Evolutionary conservation across 805 yeast genomes (phyloP), one percentile per base, ranked within the genome.

Genomic region (Saccharomycopsis schoenii): DNA sequence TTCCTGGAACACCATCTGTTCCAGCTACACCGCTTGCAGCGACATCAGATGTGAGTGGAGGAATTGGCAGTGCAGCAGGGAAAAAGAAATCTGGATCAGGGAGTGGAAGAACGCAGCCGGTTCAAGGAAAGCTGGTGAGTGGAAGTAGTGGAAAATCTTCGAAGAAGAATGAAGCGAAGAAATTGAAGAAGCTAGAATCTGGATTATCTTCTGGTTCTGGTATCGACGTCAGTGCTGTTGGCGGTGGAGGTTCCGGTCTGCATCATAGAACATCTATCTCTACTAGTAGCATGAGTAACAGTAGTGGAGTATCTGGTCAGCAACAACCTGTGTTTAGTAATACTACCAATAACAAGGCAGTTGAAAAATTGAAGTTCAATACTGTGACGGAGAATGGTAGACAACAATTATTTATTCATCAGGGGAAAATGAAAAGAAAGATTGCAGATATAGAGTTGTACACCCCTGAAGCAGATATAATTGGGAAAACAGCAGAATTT

Each of bases 71-170:
- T 43, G 67, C 36, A 68, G 71, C 36, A 66, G 21, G 62, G 71
- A 54, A 68, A 72, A 55, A 69, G 68, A 65, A 68, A 70, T 55
- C 72, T 69, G 62, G 68, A 66, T 34, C 72, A 62, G 59, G 71
- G 4, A 47, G 21, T 47, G 52, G 52, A 47, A 47, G 21, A 47
- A 10, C 5, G 5, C 52, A 47, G 25, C 15, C 10, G 21, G 17
- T 12, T 47, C 25, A 2, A 24, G 52, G 52, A 47, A 47, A 47
- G 21, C 34, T 12, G 5, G 2, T 25, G 12, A 21, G 25, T 21
- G 6, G 10, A 14, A 24, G 25, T 24, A 2, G n/a, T 21, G 34
- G n/a, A 1, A 47, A 47, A 15, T 24, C 25, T 2, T 47, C 15
- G 52, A 47, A 47, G 25, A 47, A 47, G 14, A 47, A 24, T 21